Evolutionary conservation across 495 filamentous ascomycete genomes (phyloP), one percentile per base, ranked within the genome.

Genomic region (Aspergillus nanangensis): DNA sequence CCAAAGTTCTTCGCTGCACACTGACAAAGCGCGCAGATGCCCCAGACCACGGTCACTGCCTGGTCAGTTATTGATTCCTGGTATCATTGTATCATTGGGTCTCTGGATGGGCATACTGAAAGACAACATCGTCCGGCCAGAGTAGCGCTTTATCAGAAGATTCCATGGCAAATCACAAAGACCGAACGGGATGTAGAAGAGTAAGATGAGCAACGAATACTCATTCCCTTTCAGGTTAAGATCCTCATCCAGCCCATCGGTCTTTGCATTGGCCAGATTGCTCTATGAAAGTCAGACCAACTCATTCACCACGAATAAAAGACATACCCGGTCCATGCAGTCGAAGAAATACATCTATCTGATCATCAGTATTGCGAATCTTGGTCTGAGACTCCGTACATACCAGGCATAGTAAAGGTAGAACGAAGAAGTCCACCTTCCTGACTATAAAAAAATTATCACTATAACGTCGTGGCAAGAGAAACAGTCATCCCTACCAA

Each of bases 111-210:
- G 51, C 60, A 19, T 41, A 66, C 63, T 64, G 9, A 57, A 52
- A 1, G 63, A 67, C 0, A 67, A 29, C 83, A 69, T 52, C 69
- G 75, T 13, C 61, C 52, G 71, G 51, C 25, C 78, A 65, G 27
- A 33, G 71, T 80, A 57, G 55, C 78, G 59, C 74, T 83, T 72
- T 76, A 84, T 46, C 69, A 80, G 17, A 74, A 59, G 63, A 80
- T 81, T 45, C 76, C 82, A 58, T 78, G 49, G 24, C 68, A 77
- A 76, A 22, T 80, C 79, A 38, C 71, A 81, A 5, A 87, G 53
- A n/a, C 85, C 81, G 48, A 86, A 88, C 10, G 84, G 85, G 15
- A 88, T 72, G 57, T 83, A 87, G 66, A 89, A 87, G 27, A 87
- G 76, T n/a, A 74, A 67, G 29, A 87, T 62, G 5, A 86, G 72